phyloP scores from a whole-genome alignment of 208 protist genomes.

The Polymyxa betae region DNA sequence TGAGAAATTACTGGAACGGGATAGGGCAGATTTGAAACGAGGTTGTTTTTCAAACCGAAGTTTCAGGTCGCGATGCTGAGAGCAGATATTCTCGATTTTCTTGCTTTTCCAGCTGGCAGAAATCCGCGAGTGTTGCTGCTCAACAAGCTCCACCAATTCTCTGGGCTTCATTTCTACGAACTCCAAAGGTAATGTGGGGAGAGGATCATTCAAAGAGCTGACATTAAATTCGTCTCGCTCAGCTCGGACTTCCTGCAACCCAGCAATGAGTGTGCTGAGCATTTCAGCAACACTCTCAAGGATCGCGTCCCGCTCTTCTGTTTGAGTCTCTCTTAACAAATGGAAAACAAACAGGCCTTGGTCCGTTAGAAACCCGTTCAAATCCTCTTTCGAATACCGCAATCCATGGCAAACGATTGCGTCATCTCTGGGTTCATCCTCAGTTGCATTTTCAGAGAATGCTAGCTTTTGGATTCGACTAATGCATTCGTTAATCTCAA shows the following conservation, averaged over 20 bases:
- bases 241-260: background rate
- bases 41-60: background rate
- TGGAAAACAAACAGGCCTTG: background rate
- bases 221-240: background rate
- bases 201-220: background rate
- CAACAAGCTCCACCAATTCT: background rate
- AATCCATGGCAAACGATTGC: background rate
- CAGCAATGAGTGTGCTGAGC: background rate
- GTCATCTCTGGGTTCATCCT: background rate
- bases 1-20: background rate
- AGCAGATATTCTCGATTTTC: background rate
- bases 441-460: background rate
- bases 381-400: background rate
- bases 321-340: background rate
- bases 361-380: background rate
- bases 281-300: background rate
- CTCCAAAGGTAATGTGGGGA: background rate
- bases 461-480: background rate
- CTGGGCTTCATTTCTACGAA: background rate
- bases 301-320: background rate
- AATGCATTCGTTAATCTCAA: background rate
- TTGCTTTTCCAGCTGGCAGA: background rate
- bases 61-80: slow-evolving; percentile 44
- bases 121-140: background rate
- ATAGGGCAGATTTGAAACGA: background rate